A percentile compares a stretch with the other conserved stretches of the same genome.
These are phyloP conservation scores for Rhodotorula paludigena DNA, from an alignment of 768 basidiomycete genomes.

Conservation along the genomic window DNA sequence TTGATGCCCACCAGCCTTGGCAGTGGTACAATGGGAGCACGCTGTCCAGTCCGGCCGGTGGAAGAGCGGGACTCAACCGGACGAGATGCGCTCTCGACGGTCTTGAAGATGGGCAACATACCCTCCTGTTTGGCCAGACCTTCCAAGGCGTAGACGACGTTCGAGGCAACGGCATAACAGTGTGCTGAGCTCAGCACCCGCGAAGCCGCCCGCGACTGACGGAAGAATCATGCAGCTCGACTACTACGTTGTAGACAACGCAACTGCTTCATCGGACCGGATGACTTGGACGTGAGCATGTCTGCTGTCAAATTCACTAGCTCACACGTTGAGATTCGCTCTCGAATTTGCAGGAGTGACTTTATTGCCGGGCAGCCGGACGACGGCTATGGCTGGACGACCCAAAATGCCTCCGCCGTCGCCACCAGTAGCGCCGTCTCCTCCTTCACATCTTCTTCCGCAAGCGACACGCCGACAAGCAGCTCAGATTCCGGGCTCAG, in stretches of 20 bases:
- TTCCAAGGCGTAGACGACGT: not conserved
- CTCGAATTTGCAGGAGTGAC: no score
- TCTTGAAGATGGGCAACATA: not conserved
- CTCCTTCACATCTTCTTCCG: not conserved
- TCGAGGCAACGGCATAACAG: slow-evolving; percentile 5
- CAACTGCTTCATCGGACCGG: not conserved
- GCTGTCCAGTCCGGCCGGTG: not conserved
- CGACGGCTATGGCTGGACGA: not conserved
- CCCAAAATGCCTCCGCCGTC: not conserved
- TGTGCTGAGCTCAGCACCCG: not conserved
- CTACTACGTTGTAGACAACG: slow-evolving; percentile 4
- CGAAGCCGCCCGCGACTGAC: no score
- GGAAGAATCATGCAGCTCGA: slow-evolving; percentile 26
- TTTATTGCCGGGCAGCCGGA: not conserved
- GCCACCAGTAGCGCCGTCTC: not conserved
- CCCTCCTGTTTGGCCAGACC: slow-evolving; percentile 12
- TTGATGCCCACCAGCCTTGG: not conserved
- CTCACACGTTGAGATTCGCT: not conserved
- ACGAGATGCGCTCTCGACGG: slow-evolving; percentile 13
- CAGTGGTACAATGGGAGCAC: slow-evolving; percentile 12
- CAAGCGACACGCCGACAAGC: not conserved
- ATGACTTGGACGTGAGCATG: slow-evolving; percentile 10
- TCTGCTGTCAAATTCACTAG: not conserved
- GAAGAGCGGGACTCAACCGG: not conserved
- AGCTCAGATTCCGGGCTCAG: not conserved